These are phyloP conservation scores for Cryptococcus sp. DNA, from an alignment of 1,284 basidiomycete genomes.

Conservation along the genomic window DNA sequence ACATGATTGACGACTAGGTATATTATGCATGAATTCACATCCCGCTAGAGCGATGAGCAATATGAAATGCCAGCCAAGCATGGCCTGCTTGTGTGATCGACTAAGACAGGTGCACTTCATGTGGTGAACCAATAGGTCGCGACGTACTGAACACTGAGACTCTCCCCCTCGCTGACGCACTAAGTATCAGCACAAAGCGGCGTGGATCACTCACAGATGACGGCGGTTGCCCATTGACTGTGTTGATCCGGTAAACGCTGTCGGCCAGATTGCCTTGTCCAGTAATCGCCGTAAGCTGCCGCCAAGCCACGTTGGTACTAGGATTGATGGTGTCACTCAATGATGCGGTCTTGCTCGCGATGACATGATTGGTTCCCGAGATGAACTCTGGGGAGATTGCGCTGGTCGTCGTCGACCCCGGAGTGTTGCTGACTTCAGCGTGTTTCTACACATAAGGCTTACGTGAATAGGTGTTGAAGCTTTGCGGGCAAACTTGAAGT, in stretches of 20 bases:
- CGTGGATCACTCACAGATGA: slow-evolving; percentile 53
- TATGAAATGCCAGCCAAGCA: background rate
- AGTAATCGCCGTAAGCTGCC: slow-evolving; percentile 55
- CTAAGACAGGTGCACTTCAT: too few relatives aligned
- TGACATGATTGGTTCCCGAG: slow-evolving; percentile 50
- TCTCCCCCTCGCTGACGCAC: slow-evolving; percentile 55
- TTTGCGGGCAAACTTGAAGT: slow-evolving; percentile 25
- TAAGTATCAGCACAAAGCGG: slow-evolving; percentile 15
- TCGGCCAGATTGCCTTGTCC: slow-evolving; percentile 60
- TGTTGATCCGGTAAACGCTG: slow-evolving; percentile 62
- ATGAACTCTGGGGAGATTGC: slow-evolving; percentile 35
- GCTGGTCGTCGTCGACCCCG: slow-evolving; percentile 15
- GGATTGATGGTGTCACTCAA: slow-evolving; percentile 55
- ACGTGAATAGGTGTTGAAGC: slow-evolving; percentile 56
- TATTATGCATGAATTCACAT: background rate
- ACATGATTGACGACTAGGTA: slow-evolving; percentile 33
- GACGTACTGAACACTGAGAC: slow-evolving; percentile 58
- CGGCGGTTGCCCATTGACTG: slow-evolving; percentile 65
- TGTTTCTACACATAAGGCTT: slow-evolving; percentile 15
- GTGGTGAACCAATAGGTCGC: slow-evolving; percentile 58
- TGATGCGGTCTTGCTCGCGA: slow-evolving; percentile 30
- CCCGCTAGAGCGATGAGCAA: background rate
- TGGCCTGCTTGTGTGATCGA: background rate
- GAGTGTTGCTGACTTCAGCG: slow-evolving; percentile 9
- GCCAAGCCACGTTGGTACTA: slow-evolving; percentile 60